Percentiles rank a stretch among this genome's conserved stretches.
phyloP scores from a whole-genome alignment of 768 basidiomycete genomes.

The Coprinopsis strossmayeri region DNA sequence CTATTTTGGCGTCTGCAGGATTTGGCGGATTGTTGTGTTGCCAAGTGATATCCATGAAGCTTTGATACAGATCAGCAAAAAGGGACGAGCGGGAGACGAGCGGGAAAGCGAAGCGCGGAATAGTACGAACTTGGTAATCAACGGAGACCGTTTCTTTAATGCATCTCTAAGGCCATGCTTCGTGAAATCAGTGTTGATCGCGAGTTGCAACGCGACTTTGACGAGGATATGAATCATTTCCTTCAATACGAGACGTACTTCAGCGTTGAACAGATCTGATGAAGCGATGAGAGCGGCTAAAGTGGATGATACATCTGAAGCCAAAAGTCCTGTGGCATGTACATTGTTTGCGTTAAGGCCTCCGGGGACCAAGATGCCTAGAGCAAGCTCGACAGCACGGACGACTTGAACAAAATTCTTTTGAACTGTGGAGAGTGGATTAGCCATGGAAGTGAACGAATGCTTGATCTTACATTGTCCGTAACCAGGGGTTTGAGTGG shows the following conservation, averaged over 20 bases:
- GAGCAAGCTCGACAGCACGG: slow-evolving; percentile 53
- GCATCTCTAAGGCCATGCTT: slow-evolving; percentile 8
- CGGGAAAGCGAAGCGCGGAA: not conserved
- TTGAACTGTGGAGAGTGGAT: slow-evolving; percentile 41
- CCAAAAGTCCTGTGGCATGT: slow-evolving; percentile 13
- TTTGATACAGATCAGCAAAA: slow-evolving; percentile 21
- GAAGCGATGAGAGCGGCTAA: slow-evolving; percentile 16
- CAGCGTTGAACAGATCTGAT: slow-evolving; percentile 17
- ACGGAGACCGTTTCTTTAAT: slow-evolving; percentile 12
- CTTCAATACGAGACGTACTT: slow-evolving; percentile 31
- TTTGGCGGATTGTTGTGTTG: slow-evolving; percentile 65
- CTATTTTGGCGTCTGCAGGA: slow-evolving; percentile 60
- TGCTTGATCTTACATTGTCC: slow-evolving; percentile 49
- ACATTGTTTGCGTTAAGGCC: slow-evolving; percentile 16
- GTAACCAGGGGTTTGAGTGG: slow-evolving; percentile 56
- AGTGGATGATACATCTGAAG: not conserved
- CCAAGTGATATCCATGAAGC: slow-evolving; percentile 82
- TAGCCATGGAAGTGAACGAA: not conserved
- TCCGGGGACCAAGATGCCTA: slow-evolving; percentile 41
- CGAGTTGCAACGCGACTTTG: slow-evolving; percentile 22
- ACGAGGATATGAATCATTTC: slow-evolving; percentile 32
- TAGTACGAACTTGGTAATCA: slow-evolving; percentile 31
- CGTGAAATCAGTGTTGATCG: slow-evolving; percentile 17
- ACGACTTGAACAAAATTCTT: slow-evolving; percentile 62
- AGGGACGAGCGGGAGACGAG: too few species aligned